Evolutionary conservation across 1,284 basidiomycete species (phyloP), one percentile per base, ranked within the genome.

Genomic region (Phellopilus nigrolimitatus): DNA sequence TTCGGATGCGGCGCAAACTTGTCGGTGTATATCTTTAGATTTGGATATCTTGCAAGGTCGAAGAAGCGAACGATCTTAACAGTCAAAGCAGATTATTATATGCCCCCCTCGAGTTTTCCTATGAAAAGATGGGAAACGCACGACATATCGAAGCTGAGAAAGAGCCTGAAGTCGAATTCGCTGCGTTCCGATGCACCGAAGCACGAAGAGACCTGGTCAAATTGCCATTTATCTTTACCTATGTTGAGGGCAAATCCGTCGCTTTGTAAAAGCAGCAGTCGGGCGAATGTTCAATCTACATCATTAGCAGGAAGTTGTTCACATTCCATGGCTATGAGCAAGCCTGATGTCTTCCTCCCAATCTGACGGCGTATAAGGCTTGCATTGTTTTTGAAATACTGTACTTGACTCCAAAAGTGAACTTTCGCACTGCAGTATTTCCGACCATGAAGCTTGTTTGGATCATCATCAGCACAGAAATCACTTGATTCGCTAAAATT

Each of bases 111-210:
- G n/a, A n/a, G n/a, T n/a, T n/a, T n/a, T n/a, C n/a, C n/a, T n/a
- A n/a, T n/a, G n/a, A n/a, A n/a, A n/a, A n/a, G 19, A 3, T 15
- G 21, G 19, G 51, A 4, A 5, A 68, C 75, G 33, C 54, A 84
- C 74, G 80, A 75, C 85, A 92, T 88, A 64, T 91, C 89, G 47
- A 91, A 78, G 17, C 83, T 87, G 60, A 91, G 64, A 70, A 90
- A 91, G 41, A 91, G 68, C 64, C 88, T 87, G 72, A 92, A 92
- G 47, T 67, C 71, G 6, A 74, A 69, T 64, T 61, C 12, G 81
- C 81, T 41, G 81, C 81, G 42, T 73, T 28, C 75, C 76, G 59
- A 33, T 33, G n/a, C 13, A 12, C 48, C 54, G 21, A 40, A 39
- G 13, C 19, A 39, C 4, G 13, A 76, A 12, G 71, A 69, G 10